A percentile compares a stretch with the other conserved stretches of the same genome.
Evolutionary conservation across 192 early-diverging fungal species (phyloP).

Genomic region (Entomortierella chlamydospora): DNA sequence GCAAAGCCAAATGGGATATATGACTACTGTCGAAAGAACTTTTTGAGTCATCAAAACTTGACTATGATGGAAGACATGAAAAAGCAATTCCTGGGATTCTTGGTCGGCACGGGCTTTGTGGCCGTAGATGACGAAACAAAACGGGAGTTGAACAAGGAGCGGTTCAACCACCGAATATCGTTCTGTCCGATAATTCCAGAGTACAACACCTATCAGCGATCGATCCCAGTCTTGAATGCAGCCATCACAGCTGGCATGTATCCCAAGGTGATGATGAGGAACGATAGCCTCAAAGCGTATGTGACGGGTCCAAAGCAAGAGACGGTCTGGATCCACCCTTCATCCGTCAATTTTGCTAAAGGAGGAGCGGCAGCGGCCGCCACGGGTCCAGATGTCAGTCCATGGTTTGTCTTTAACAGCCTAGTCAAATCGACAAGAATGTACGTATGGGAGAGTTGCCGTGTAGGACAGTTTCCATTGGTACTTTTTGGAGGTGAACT

Average conservation of each 20-base stretch:
- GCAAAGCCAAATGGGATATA: constrained; percentile 29
- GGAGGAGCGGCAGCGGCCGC: constrained; percentile 24
- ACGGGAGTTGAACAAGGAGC: constrained; percentile 31
- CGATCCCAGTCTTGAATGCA: constrained; percentile 73
- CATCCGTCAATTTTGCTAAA: constrained; percentile 72
- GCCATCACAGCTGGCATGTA: constrained; percentile 86
- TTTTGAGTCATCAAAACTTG: constrained; percentile 63
- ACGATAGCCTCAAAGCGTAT: constrained; percentile 47
- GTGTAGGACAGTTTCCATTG: constrained; percentile 55
- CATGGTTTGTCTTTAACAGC: constrained; percentile 65
- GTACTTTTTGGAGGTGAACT: constrained; percentile 63
- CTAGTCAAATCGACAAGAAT: constrained; percentile 60
- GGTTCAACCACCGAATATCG: constrained; percentile 33
- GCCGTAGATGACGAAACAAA: constrained; percentile 36
- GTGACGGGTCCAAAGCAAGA: constrained; percentile 57
- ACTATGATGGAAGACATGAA: constrained; percentile 69
- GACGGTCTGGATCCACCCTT: constrained; percentile 82
- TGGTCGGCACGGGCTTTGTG: constrained; percentile 65
- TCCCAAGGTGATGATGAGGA: constrained; percentile 74
- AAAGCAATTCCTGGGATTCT: constrained; percentile 61
- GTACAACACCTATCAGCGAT: constrained; percentile 56
- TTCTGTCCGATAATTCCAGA: constrained; percentile 55
- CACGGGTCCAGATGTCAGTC: constrained; percentile 29
- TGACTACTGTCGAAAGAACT: constrained; percentile 61
- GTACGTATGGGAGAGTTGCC: constrained; percentile 64